Evolutionary conservation across 225 moss, liverwort and hornwort species (phyloP).

Genomic region (Climacium dendroides): DNA sequence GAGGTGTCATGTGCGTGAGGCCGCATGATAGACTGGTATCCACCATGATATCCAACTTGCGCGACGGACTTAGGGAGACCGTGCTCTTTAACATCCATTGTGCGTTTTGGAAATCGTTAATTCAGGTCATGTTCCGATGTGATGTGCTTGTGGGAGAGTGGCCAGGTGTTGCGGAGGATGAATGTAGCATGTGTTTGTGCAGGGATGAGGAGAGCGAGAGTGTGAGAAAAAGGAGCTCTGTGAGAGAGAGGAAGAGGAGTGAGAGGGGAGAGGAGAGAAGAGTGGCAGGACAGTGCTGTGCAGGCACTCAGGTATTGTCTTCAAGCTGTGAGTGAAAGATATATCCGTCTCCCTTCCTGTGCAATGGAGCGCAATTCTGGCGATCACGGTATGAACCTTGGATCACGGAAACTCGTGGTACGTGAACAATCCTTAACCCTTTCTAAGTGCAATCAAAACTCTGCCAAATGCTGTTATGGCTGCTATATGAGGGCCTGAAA

Average conservation of each 20-base stretch:
- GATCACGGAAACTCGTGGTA: slow-evolving; percentile 69
- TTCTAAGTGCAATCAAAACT: background rate
- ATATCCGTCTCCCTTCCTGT: slow-evolving; percentile 1
- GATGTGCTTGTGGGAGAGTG: slow-evolving; percentile 55
- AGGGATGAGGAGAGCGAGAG: slow-evolving; percentile 81
- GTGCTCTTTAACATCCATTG: slow-evolving; percentile 13
- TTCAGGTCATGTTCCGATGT: slow-evolving; percentile 38
- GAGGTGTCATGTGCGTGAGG: slow-evolving; percentile 17
- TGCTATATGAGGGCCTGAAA: background rate
- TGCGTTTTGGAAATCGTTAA: slow-evolving; percentile 33
- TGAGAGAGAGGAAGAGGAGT: slow-evolving; percentile 73
- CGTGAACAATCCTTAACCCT: background rate
- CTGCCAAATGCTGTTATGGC: background rate
- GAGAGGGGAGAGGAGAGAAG: slow-evolving; percentile 76
- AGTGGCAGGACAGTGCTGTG: slow-evolving; percentile 70
- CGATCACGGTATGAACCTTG: slow-evolving; percentile 52
- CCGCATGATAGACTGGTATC: slow-evolving; percentile 7
- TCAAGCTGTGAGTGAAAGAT: slow-evolving; percentile 25
- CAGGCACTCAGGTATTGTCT: slow-evolving; percentile 50
- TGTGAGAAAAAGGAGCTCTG: slow-evolving; percentile 60
- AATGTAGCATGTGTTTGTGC: slow-evolving; percentile 78
- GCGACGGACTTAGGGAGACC: slow-evolving; percentile 7
- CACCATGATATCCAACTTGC: background rate
- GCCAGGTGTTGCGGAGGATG: slow-evolving; percentile 59
- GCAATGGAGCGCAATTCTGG: slow-evolving; percentile 47